Evolutionary conservation across 1,139 yeast genomes (phyloP), one percentile per base, ranked within the genome.

Genomic region (Scheffersomyces parashehatae): DNA sequence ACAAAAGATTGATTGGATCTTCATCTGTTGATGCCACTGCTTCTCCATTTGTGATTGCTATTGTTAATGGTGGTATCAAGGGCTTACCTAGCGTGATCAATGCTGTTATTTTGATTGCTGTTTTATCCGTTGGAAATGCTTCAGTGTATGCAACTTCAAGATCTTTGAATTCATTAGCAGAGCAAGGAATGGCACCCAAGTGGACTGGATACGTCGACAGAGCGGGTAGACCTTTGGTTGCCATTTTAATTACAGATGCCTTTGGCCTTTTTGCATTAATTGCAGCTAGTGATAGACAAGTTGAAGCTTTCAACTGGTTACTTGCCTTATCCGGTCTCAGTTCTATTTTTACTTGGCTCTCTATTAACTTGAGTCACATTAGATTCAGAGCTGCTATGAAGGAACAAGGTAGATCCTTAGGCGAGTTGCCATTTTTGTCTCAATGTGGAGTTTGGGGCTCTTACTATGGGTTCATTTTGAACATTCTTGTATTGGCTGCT

Each of bases 301-400:
- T 77, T 48, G 76, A 72, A 29, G 88, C 88, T 11, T 89, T 89
- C 65, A 73, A 71, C 53, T 89, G 97, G 96, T 70, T 89, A 58
- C 70, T 88, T 60, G 88, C 96, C 24, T 70, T 90, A 39, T 85
- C 96, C 12, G 95, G 95, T 46, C 79, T 88, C 51, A 85, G 95
- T 37, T 84, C 96, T 2, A 73, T 89, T 45, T 88, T 88, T 64
- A 86, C 95, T 5, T 88, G 96, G 95, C 82, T 82, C 34, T 82
- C 91, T 14, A 86, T 89, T 55, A 82, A 85, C 59, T 59, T 85
- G 44, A 82, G 89, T 54, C 95, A 84, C 54, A 71, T 89, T 47
- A 78, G 96, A 63, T 88, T 88, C 68, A 82, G 97, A 70, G 64
- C 74, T 42, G 96, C 95, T 1, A 74, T 89, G 70, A 64, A 65